These are phyloP conservation scores for Backusella psychrophila DNA, from an alignment of 192 early-diverging fungal genomes.

Conservation along the genomic window DNA sequence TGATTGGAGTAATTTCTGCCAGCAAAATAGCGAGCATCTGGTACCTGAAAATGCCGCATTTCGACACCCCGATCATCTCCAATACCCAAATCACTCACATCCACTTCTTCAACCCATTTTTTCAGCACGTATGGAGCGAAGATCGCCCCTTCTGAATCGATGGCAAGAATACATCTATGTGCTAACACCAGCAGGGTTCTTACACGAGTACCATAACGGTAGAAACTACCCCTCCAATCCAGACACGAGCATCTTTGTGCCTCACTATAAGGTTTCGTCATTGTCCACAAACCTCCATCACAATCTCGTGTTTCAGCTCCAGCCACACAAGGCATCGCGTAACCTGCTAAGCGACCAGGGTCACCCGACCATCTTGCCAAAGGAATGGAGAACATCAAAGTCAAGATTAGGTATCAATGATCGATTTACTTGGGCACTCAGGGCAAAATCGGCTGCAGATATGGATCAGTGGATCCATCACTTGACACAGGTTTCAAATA, in stretches of 20 bases:
- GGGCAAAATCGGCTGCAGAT: constrained; percentile 20
- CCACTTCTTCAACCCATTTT: constrained; percentile 24
- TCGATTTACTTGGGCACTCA: constrained; percentile 7
- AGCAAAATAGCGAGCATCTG: constrained; percentile 14
- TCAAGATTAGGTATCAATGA: not conserved
- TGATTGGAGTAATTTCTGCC: constrained; percentile 23
- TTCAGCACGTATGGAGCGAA: constrained; percentile 27
- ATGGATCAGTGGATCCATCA: constrained; percentile 24
- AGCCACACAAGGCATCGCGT: constrained; percentile 13
- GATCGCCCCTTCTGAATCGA: constrained; percentile 14
- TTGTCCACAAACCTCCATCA: constrained; percentile 24
- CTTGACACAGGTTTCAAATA: constrained; percentile 5
- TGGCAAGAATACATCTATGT: constrained; percentile 34
- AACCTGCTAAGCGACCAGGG: not conserved
- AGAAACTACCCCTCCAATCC: constrained; percentile 20
- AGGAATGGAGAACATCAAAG: constrained; percentile 4
- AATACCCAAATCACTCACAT: constrained; percentile 23
- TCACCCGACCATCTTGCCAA: not conserved
- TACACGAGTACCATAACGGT: constrained; percentile 21
- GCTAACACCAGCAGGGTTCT: constrained; percentile 23
- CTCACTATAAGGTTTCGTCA: constrained; percentile 23
- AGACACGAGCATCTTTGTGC: constrained; percentile 9
- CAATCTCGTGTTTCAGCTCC: constrained; percentile 26
- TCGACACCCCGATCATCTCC: constrained; percentile 17
- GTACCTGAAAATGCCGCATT: constrained; percentile 22